Evolutionary conservation across 352 stramenopile genomes (phyloP).

Genomic region (Pythium chondricola): DNA sequence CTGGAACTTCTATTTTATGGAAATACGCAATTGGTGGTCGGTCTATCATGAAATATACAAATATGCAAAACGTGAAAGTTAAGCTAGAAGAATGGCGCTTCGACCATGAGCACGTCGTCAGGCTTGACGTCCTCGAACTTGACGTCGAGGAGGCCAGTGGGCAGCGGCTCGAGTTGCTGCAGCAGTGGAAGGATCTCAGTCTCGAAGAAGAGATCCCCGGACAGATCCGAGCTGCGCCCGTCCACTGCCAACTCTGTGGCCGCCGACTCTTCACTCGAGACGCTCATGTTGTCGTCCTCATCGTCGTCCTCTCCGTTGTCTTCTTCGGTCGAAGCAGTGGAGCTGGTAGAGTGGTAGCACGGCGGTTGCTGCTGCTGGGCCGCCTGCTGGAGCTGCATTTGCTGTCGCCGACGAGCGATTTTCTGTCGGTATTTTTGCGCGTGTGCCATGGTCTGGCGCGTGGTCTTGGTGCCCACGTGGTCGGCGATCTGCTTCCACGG

Average conservation of each 20-base stretch:
- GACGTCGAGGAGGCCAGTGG: conserved; percentile 1
- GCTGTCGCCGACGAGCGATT: conserved; percentile 40
- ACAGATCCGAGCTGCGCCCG: conserved; percentile 10
- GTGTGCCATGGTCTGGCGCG: conserved; percentile 90
- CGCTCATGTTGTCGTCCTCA: conserved; percentile 13
- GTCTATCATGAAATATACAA: no score
- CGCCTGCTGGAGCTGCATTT: conserved; percentile 10
- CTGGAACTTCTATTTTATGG: neutral
- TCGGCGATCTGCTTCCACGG: conserved; percentile 79
- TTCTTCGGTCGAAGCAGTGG: neutral
- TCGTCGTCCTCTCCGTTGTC: conserved; percentile 2
- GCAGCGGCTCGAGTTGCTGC: conserved; percentile 21
- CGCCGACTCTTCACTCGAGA: conserved; percentile 14
- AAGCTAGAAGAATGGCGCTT: conserved; percentile 15
- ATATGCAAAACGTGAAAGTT: conserved; percentile 4
- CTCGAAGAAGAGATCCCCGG: conserved; percentile 26
- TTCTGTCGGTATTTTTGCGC: conserved; percentile 76
- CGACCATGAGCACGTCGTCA: conserved; percentile 12
- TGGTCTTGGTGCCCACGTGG: conserved; percentile 72
- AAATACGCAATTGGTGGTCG: conserved; percentile 10
- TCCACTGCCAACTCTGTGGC: conserved; percentile 6
- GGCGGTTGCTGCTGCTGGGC: conserved; percentile 8
- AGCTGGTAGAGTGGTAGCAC: neutral
- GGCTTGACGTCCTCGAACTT: conserved; percentile 8
- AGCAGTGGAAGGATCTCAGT: conserved; percentile 30